phyloP scores from a whole-genome alignment of 2,329 filamentous ascomycete species.

The Phaeosphaeria sp. region DNA sequence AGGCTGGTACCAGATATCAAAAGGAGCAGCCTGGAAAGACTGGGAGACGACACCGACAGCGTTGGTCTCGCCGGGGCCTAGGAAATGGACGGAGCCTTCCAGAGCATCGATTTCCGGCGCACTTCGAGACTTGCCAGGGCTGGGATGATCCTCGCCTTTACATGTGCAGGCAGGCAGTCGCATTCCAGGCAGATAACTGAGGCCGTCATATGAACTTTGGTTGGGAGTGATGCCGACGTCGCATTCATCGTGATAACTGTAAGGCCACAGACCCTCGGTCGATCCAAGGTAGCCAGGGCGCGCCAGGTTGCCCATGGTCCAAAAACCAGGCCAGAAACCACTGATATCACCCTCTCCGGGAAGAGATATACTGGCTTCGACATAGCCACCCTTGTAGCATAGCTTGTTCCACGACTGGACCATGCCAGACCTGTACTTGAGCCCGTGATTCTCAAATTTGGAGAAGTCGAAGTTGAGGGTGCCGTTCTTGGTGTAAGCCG shows the following conservation, averaged over 20 bases:
- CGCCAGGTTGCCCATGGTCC: slow-evolving; percentile 76
- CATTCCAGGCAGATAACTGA: slow-evolving; percentile 74
- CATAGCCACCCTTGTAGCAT: slow-evolving; percentile 73
- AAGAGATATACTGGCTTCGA: slow-evolving; percentile 74
- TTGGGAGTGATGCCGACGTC: slow-evolving; percentile 75
- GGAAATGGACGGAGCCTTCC: slow-evolving; percentile 67
- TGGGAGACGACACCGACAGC: slow-evolving; percentile 69
- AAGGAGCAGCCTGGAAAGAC: slow-evolving; percentile 71
- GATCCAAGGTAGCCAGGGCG: slow-evolving; percentile 72
- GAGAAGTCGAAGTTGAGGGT: slow-evolving; percentile 70
- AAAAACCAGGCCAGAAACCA: slow-evolving; percentile 78
- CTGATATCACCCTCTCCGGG: slow-evolving; percentile 70
- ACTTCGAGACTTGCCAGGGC: slow-evolving; percentile 67
- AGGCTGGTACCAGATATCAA: slow-evolving; percentile 73
- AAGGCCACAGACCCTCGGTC: slow-evolving; percentile 76
- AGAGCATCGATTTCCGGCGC: slow-evolving; percentile 76
- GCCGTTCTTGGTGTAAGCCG: slow-evolving; percentile 67
- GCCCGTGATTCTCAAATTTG: slow-evolving; percentile 67
- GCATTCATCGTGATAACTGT: slow-evolving; percentile 72
- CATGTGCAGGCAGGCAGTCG: slow-evolving; percentile 73
- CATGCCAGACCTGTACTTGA: slow-evolving; percentile 76
- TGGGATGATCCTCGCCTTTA: slow-evolving; percentile 68
- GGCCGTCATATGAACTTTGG: slow-evolving; percentile 70
- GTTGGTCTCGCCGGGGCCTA: slow-evolving; percentile 58
- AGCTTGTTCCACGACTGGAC: slow-evolving; percentile 76